These are phyloP conservation scores for Alternaria incomplexa DNA, from an alignment of 2,329 filamentous ascomycete species.

Conservation along the genomic window DNA sequence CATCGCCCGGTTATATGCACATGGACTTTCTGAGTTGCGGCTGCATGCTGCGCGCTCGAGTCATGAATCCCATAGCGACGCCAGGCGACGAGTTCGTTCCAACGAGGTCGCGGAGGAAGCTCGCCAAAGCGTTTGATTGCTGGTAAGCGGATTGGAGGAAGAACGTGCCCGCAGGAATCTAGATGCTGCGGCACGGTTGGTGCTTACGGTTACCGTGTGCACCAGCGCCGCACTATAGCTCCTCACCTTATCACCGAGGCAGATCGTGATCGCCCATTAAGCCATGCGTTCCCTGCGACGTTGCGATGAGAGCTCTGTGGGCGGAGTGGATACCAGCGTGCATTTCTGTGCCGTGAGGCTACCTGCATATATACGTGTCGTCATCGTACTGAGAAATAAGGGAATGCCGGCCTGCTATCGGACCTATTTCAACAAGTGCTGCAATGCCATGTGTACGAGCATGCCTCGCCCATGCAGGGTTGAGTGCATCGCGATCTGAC, in stretches of 20 bases:
- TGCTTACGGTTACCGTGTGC: slow-evolving; percentile 3
- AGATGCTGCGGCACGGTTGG: slow-evolving; percentile 9
- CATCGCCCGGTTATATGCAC: slow-evolving; percentile 24
- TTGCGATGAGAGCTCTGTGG: slow-evolving; percentile 6
- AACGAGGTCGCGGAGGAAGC: slow-evolving; percentile 4
- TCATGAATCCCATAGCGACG: not conserved
- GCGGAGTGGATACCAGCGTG: slow-evolving; percentile 20
- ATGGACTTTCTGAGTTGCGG: slow-evolving; percentile 14
- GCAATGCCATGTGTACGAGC: slow-evolving; percentile 32
- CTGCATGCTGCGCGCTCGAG: slow-evolving; percentile 14
- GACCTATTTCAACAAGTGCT: slow-evolving; percentile 19
- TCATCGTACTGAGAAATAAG: slow-evolving; percentile 24
- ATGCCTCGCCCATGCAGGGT: slow-evolving; percentile 24
- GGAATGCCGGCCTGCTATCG: slow-evolving; percentile 9
- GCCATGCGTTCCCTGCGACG: slow-evolving; percentile 4
- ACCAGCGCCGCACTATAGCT: slow-evolving; percentile 3
- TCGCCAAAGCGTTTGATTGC: slow-evolving; percentile 8
- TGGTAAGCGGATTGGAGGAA: slow-evolving; percentile 24
- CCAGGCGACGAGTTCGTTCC: not conserved
- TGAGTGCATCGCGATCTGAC: slow-evolving; percentile 6
- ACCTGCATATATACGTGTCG: slow-evolving; percentile 35
- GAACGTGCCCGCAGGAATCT: slow-evolving; percentile 12
- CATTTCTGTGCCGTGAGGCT: slow-evolving; percentile 21
- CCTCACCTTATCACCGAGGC: slow-evolving; percentile 20
- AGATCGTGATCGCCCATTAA: slow-evolving; percentile 15